Conservation (phyloP, 2,329 filamentous ascomycete genomes). For the Fusarium vanettenii region DNA sequence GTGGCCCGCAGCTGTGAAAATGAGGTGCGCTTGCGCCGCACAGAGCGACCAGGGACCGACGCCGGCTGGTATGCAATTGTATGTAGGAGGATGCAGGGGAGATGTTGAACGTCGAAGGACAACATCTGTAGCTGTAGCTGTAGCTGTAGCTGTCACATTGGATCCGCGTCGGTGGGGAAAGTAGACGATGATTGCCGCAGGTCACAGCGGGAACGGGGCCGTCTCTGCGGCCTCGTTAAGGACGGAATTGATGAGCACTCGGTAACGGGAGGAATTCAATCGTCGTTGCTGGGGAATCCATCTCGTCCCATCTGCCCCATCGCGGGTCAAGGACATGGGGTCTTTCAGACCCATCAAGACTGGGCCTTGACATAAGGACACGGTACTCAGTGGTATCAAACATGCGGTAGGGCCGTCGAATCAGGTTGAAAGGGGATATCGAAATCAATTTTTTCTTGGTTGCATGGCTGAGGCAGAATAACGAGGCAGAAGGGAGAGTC, state of each 20-base stretch:
- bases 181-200: background rate
- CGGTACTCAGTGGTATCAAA: background rate
- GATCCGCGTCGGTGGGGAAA: slow-evolving; percentile 4
- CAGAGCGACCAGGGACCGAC: background rate
- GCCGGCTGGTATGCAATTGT: background rate
- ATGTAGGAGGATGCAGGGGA: background rate
- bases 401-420: background rate
- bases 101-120: background rate
- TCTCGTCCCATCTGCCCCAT: background rate
- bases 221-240: background rate
- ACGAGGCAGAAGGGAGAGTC: slow-evolving; percentile 21
- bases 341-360: background rate
- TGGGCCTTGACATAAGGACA: background rate
- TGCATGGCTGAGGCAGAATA: slow-evolving; percentile 11
- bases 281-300: slow-evolving; percentile 8
- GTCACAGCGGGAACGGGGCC: background rate
- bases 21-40: slow-evolving; percentile 19
- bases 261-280: slow-evolving; percentile 33
- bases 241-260: slow-evolving; percentile 3
- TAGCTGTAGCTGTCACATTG: background rate
- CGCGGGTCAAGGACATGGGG: background rate
- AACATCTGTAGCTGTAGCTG: background rate
- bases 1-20: background rate
- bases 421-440: background rate
- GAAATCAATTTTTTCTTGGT: background rate